Evolutionary conservation across 306 rosid species (phyloP).

Genomic region (Medicago truncatula): DNA sequence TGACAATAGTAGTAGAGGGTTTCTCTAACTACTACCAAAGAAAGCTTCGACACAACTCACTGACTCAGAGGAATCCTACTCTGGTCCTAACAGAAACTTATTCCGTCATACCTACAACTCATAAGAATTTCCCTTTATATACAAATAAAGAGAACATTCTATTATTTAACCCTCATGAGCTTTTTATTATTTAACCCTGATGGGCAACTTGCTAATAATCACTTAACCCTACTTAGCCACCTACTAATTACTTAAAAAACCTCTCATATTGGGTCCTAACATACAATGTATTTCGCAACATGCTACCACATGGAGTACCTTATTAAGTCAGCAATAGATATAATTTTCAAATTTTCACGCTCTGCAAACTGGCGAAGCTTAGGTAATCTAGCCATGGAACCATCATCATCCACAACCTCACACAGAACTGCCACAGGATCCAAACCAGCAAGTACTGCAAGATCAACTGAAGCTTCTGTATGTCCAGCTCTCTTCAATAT

Average conservation of each 20-base stretch:
- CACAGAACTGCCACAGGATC: constrained; percentile 81
- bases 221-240: neutral
- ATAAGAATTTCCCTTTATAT: neutral
- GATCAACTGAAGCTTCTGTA: constrained; percentile 95
- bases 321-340: constrained; percentile 90
- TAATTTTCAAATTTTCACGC: constrained; percentile 78
- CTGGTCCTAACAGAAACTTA: neutral
- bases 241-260: neutral
- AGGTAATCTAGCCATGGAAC: constrained; percentile 98
- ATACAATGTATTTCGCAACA: neutral
- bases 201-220: neutral
- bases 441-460: constrained; percentile 86
- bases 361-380: constrained; percentile 80
- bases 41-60: neutral
- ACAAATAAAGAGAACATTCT: neutral
- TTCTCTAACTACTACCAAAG: neutral
- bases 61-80: neutral
- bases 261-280: too few relatives aligned
- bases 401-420: constrained; percentile 97
- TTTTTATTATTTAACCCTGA: too few relatives aligned
- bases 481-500: constrained; percentile 98
- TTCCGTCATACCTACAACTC: neutral
- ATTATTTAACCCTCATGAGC: neutral
- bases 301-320: constrained; percentile 55
- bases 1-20: neutral